Evolutionary conservation across 805 yeast genomes (phyloP), one percentile per base, ranked within the genome.

Genomic region (Priceomyces carsonii): DNA sequence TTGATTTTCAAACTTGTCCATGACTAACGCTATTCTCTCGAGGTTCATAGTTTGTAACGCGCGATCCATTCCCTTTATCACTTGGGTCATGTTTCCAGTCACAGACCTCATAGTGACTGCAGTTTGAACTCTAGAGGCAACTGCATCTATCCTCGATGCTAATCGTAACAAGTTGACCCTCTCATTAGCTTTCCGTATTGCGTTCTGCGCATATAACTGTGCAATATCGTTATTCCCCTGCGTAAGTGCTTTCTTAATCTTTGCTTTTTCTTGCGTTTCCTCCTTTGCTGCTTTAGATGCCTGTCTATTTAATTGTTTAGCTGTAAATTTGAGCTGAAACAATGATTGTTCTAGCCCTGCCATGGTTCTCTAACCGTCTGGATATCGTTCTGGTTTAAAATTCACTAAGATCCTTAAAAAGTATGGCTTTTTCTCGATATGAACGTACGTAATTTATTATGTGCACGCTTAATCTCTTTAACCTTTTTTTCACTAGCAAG

Each of bases 71-170:
- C 97, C 97, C 53, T 74, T 80, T 39, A 95, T 93, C 8, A 91
- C 98, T 32, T 77, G 80, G 6, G 93, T 78, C 98, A 93, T 93
- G 49, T 89, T 90, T 2, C 90, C 89, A 0, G 96, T 87, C 8
- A 93, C 96, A 32, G 86, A 80, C 46, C 96, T 75, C 99, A 93
- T 93, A 0, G 98, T 91, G 5, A 93, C 97, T 0, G 99, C 99
- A 0, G 99, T 93, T 51, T 91, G 97, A 2, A 93, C 95, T 40
- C 99, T 67, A 3, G 95, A 83, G 0, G 98, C 95, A 16, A 93
- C 99, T 0, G 98, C 91, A 62, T 93, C 99, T 14, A 93, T 86
- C 39, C 97, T 66, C 0, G 96, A 86, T 0, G 96, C 84, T 39
- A 93, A 68, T 46, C 91, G 73, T 35, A 93, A 66, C 36, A 93